phyloP scores from a whole-genome alignment of 2,329 filamentous ascomycete genomes.

The Aspergillus sp. region DNA sequence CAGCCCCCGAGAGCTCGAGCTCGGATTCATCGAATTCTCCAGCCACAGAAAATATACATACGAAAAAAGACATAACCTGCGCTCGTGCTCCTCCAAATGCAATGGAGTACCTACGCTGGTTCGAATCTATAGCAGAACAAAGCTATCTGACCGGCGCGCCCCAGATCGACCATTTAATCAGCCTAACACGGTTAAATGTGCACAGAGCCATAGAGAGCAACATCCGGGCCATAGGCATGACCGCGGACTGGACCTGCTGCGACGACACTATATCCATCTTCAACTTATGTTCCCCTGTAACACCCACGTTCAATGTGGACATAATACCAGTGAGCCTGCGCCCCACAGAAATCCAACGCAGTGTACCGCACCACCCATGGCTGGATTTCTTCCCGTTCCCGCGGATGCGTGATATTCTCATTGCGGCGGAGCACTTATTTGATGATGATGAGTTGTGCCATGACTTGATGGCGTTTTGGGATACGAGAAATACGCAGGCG shows the following conservation, averaged over 20 bases:
- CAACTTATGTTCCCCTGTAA: not conserved
- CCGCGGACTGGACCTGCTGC: slow-evolving; percentile 14
- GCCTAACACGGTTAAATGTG: slow-evolving; percentile 35
- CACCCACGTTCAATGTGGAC: not conserved
- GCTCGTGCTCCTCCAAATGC: slow-evolving; percentile 1
- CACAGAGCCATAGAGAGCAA: slow-evolving; percentile 34
- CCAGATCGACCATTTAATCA: slow-evolving; percentile 25
- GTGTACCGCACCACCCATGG: slow-evolving; percentile 42
- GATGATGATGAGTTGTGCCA: slow-evolving; percentile 29
- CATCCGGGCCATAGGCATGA: slow-evolving; percentile 28
- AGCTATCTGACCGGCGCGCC: slow-evolving; percentile 3
- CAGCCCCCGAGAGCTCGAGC: too few relatives aligned
- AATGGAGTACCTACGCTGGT: not conserved
- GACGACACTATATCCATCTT: slow-evolving; percentile 29
- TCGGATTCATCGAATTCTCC: too few relatives aligned
- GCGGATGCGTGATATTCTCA: slow-evolving; percentile 39
- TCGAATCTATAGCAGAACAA: slow-evolving; percentile 1
- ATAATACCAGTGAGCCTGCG: slow-evolving; percentile 27
- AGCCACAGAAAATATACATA: too few relatives aligned
- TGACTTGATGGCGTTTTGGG: slow-evolving; percentile 39
- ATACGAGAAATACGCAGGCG: slow-evolving; percentile 10
- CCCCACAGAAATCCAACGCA: slow-evolving; percentile 40
- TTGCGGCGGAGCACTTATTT: slow-evolving; percentile 24
- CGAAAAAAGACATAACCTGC: not conserved
- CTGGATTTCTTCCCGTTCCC: slow-evolving; percentile 35